Base-by-base conservation (phyloP, 2,329 filamentous ascomycete genomes). In the Nakataea oryzae region DNA sequence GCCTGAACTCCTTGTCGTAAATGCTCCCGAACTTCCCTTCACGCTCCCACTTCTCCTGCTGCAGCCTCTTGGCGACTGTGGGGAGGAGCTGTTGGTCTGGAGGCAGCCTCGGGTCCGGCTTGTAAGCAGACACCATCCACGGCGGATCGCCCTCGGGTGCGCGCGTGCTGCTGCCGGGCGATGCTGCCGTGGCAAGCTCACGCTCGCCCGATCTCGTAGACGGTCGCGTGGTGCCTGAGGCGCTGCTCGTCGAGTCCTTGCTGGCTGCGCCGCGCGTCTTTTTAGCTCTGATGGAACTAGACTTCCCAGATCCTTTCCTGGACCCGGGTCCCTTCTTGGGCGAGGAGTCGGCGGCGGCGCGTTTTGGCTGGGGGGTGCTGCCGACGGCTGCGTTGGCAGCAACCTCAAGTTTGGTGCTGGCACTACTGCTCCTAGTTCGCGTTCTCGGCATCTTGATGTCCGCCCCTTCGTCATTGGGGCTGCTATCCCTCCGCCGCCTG, bases 21-120 rank as follows among this genome's bases (percentile, higher is more conserved):
- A 88, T 81, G 63, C 85, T 90, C 3, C 91, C 91, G 65, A 91
- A 90, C 66, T 90, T 91, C 65, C 93, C 93, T 73, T 97, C 91
- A 68, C 87, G 90, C 74, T 96, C 92, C 93, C 92, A 97, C 73
- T 93, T 90, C 74, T 97, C 92, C 76, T 97, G 93, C 73, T 95
- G 90, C 74, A 97, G 82, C 62, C 91, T 84, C 69, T 89, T 91
- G 14, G 95, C 95, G 65, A 97, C 92, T 0, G 95, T 97, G 0
- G 95, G 95, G 13, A 99, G 85, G 61, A 99, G 86, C 72, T 99
- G 95, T 74, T 99, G 90, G 65, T 99, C 95, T 0, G 92, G 95
- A 7, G 95, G 95, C 41, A 99, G 79, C 64, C 92, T 88, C 32
- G 95, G 95, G 71, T 99, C 95, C 0, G 95, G 95, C 70, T 96